Evolutionary conservation across 164 flowering plant species (phyloP).

Genomic region (Malania oleifera): DNA sequence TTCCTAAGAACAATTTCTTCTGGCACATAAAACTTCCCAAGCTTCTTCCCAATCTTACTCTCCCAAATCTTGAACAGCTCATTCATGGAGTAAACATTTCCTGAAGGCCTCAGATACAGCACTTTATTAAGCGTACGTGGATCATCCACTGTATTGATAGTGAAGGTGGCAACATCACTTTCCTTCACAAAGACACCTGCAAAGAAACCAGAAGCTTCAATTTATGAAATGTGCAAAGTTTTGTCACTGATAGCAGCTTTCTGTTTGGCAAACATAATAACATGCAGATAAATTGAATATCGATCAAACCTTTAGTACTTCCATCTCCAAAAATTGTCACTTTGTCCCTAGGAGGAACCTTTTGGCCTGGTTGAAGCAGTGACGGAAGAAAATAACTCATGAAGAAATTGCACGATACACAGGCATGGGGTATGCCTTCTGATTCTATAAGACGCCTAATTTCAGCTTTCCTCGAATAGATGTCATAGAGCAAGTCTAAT

Average conservation of each 20-base stretch:
- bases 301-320: slow-evolving; percentile 53
- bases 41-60: slow-evolving; percentile 61
- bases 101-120: slow-evolving; percentile 72
- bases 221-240: neutral
- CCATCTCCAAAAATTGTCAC: slow-evolving; percentile 75
- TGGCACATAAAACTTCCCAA: slow-evolving; percentile 48
- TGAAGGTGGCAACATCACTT: slow-evolving; percentile 73
- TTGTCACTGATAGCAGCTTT: neutral
- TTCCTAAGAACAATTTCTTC: slow-evolving; percentile 56
- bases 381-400: slow-evolving; percentile 71
- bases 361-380: slow-evolving; percentile 64
- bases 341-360: slow-evolving; percentile 68
- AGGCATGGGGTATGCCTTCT: slow-evolving; percentile 70
- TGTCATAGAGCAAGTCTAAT: slow-evolving; percentile 36
- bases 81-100: slow-evolving; percentile 74
- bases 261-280: neutral
- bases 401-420: slow-evolving; percentile 64
- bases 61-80: slow-evolving; percentile 86
- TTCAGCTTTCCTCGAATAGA: slow-evolving; percentile 63
- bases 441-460: slow-evolving; percentile 61
- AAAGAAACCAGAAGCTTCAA: slow-evolving; percentile 5
- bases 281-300: neutral
- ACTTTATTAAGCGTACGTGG: slow-evolving; percentile 66
- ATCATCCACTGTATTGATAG: slow-evolving; percentile 72
- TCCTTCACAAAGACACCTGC: slow-evolving; percentile 73